Conservation (phyloP, 306 rosid genomes). For the Prunus fruticosa region DNA sequence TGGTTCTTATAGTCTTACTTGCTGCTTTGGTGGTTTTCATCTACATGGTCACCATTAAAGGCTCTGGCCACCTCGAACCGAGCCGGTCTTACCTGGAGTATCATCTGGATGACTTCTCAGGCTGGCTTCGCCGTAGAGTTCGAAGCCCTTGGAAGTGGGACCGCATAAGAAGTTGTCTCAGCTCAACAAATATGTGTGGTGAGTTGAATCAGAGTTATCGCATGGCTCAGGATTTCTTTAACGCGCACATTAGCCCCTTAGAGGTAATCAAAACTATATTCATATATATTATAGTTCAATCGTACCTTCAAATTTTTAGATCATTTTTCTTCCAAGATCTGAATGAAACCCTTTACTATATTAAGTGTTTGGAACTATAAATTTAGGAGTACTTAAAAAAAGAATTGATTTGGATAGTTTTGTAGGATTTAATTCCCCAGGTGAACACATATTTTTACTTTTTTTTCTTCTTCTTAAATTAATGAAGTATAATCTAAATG, state of each 20-base stretch:
- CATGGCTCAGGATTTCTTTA: constrained; percentile 84
- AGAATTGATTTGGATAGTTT: no score
- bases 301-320: no score
- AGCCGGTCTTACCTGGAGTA: constrained; percentile 78
- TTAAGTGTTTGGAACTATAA: no score
- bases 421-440: no score
- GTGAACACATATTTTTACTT: no score
- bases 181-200: constrained; percentile 58
- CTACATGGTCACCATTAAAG: constrained; percentile 77
- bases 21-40: constrained; percentile 60
- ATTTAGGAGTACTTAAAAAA: no score
- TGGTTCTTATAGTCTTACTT: constrained; percentile 50
- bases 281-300: no score
- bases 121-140: constrained; percentile 64
- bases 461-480: no score
- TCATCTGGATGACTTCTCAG: constrained; percentile 68
- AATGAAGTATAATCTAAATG: no score
- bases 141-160: constrained; percentile 77
- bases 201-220: constrained; percentile 72
- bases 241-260: constrained; percentile 62
- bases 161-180: constrained; percentile 58
- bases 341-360: no score
- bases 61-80: constrained; percentile 72
- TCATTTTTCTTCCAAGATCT: no score
- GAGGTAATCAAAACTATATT: constrained; percentile 44